A percentile compares a stretch with the other conserved stretches of the same genome.
Evolutionary conservation across 169 alveolate species (phyloP).

Genomic region (Plasmodium vinckei): DNA sequence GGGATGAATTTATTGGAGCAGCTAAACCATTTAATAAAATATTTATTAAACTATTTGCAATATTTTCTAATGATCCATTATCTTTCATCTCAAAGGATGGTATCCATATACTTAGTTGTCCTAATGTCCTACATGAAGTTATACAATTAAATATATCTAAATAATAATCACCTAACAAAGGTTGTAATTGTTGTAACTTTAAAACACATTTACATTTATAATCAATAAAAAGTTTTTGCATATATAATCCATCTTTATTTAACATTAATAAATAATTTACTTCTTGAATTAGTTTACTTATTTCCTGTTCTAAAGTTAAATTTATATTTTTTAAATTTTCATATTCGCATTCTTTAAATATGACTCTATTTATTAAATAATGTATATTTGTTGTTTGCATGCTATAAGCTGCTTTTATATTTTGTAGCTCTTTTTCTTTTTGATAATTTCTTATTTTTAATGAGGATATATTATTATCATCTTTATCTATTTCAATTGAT

Average conservation of each 20-base stretch:
- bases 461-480: slow-evolving; percentile 42
- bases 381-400: slow-evolving; percentile 76
- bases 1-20: slow-evolving; percentile 60
- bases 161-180: slow-evolving; percentile 48
- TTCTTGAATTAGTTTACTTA: slow-evolving; percentile 62
- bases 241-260: slow-evolving; percentile 55
- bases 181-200: slow-evolving; percentile 69
- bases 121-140: slow-evolving; percentile 75
- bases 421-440: slow-evolving; percentile 70
- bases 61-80: slow-evolving; percentile 36
- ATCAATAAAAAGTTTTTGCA: slow-evolving; percentile 72
- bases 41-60: slow-evolving; percentile 66
- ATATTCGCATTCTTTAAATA: slow-evolving; percentile 74
- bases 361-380: slow-evolving; percentile 62
- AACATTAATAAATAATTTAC: slow-evolving; percentile 40
- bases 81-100: slow-evolving; percentile 48
- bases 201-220: slow-evolving; percentile 70
- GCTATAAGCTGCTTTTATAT: slow-evolving; percentile 70
- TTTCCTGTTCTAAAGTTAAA: slow-evolving; percentile 62
- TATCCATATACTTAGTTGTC: slow-evolving; percentile 72
- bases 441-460: slow-evolving; percentile 56
- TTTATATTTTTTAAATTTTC: slow-evolving; percentile 67
- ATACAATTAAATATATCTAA: slow-evolving; percentile 62
- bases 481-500: slow-evolving; percentile 51
- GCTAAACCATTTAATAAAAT: slow-evolving; percentile 71